Evolutionary conservation across 352 stramenopile genomes (phyloP).

Genomic region (Pythium volutum): DNA sequence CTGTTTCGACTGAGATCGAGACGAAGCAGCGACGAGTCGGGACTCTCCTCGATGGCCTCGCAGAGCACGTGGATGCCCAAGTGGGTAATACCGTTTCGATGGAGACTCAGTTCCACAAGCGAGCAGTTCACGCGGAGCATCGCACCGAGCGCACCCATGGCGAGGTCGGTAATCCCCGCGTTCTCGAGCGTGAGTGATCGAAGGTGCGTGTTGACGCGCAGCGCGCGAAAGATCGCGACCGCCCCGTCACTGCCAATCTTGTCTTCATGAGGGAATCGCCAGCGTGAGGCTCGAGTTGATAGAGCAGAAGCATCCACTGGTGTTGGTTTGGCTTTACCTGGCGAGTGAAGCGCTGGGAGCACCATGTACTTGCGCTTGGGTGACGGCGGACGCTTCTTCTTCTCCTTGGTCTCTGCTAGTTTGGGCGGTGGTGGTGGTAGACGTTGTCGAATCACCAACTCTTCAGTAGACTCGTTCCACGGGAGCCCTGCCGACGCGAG

Average conservation of each 20-base stretch:
- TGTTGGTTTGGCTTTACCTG: neutral
- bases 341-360: neutral
- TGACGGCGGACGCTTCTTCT: conserved; percentile 10
- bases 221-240: conserved; percentile 47
- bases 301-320: neutral
- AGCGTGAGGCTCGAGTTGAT: neutral
- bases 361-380: conserved; percentile 18
- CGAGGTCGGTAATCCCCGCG: conserved; percentile 43
- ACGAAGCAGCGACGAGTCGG: conserved; percentile 56
- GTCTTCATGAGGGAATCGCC: neutral
- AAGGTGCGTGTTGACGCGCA: conserved; percentile 50
- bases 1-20: conserved; percentile 58
- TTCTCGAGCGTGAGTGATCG: conserved; percentile 49
- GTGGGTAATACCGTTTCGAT: conserved; percentile 48
- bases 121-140: conserved; percentile 55
- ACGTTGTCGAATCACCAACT: conserved; percentile 25
- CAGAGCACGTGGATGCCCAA: conserved; percentile 45
- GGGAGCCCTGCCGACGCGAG: conserved; percentile 26
- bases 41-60: conserved; percentile 53
- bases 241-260: conserved; percentile 30
- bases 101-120: conserved; percentile 53
- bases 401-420: conserved; percentile 1
- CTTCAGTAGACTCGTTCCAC: conserved; percentile 28
- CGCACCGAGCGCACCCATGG: conserved; percentile 53
- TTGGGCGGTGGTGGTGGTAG: neutral